Evolutionary conservation across 805 yeast species (phyloP).

Genomic region (Zygoascus biomembranicola): DNA sequence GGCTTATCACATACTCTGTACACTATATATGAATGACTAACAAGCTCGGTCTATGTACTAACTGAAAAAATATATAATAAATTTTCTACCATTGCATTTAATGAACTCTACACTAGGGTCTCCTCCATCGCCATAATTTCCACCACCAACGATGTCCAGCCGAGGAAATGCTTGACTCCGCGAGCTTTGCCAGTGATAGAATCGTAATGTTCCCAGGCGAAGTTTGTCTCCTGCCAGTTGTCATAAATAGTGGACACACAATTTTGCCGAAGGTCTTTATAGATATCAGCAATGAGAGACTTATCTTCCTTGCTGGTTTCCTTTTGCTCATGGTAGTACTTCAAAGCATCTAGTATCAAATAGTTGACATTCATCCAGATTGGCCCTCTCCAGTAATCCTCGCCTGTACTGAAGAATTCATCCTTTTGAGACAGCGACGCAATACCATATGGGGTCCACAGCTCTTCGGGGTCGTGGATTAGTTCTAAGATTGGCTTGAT

Average conservation of each 20-base stretch:
- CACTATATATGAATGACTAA: no score
- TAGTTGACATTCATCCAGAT: constrained; percentile 91
- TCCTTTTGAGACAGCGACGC: constrained; percentile 70
- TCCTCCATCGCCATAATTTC: constrained; percentile 80
- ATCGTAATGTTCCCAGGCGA: constrained; percentile 86
- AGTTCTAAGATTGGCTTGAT: constrained; percentile 46
- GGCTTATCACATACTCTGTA: not conserved
- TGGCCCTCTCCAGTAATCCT: constrained; percentile 94
- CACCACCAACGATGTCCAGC: constrained; percentile 85
- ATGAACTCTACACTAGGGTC: constrained; percentile 1
- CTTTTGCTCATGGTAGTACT: constrained; percentile 36
- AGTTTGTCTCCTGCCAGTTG: constrained; percentile 72
- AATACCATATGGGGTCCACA: constrained; percentile 75
- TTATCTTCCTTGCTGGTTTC: constrained; percentile 18
- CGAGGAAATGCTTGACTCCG: constrained; percentile 84
- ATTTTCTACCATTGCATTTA: no score
- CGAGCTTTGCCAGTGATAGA: constrained; percentile 64
- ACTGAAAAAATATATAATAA: no score
- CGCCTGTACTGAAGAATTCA: constrained; percentile 60
- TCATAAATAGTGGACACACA: constrained; percentile 57
- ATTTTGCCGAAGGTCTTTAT: constrained; percentile 52
- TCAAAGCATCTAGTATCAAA: constrained; percentile 61
- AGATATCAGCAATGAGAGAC: constrained; percentile 40
- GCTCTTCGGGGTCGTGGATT: constrained; percentile 58
- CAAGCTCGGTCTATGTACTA: no score